These are phyloP conservation scores for Talaromyces proteolyticus DNA, from an alignment of 495 filamentous ascomycete genomes.

Conservation along the genomic window DNA sequence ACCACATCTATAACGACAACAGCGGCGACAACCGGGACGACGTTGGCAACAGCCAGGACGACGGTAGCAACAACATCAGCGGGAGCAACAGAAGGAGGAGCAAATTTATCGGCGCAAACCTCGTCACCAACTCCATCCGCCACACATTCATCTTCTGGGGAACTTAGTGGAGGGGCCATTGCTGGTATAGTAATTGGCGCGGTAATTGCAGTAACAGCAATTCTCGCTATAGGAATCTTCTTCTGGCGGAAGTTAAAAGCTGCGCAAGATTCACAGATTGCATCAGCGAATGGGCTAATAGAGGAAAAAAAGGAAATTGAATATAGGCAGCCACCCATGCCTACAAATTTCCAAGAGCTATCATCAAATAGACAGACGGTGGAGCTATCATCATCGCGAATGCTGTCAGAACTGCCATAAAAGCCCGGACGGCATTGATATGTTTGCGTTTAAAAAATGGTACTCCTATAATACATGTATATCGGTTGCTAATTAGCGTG, in stretches of 20 bases:
- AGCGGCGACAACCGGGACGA: neutral
- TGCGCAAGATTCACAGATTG: no score
- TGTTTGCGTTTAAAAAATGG: no score
- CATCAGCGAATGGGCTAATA: no score
- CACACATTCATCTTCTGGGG: neutral
- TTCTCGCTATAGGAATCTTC: neutral
- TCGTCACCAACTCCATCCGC: neutral
- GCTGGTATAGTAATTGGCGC: constrained; percentile 2
- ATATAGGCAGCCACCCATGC: neutral
- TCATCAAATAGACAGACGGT: neutral
- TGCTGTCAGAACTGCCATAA: neutral
- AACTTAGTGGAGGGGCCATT: neutral
- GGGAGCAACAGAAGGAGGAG: neutral
- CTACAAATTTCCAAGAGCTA: neutral
- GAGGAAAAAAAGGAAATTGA: no score
- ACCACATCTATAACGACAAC: neutral
- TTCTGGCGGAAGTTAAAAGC: neutral
- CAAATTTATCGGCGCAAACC: neutral
- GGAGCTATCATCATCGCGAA: neutral
- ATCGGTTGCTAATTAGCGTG: no score
- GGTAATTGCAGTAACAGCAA: neutral
- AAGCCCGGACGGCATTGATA: no score
- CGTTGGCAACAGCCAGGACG: neutral
- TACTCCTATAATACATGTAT: no score
- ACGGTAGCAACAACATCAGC: neutral